These are phyloP conservation scores for Cutaneotrichosporon cyanovorans DNA, from an alignment of 1,284 basidiomycete genomes.

Conservation along the genomic window DNA sequence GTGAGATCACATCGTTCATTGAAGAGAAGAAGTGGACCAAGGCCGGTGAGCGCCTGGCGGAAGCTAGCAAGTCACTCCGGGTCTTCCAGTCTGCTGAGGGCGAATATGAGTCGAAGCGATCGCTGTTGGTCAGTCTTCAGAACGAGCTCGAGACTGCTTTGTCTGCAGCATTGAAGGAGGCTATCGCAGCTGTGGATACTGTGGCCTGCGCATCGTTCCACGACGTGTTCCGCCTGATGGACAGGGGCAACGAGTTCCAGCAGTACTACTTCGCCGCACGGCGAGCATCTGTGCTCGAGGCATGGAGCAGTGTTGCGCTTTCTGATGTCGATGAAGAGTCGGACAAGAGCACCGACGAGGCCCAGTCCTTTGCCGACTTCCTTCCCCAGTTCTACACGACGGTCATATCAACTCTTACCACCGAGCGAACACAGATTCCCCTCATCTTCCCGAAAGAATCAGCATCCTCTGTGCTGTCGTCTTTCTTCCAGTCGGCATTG, in stretches of 20 bases:
- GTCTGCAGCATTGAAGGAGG: conserved; percentile 73
- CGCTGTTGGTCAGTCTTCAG: conserved; percentile 78
- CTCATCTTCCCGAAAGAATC: conserved; percentile 59
- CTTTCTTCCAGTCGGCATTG: conserved; percentile 71
- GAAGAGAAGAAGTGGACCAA: conserved; percentile 60
- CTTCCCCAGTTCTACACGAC: conserved; percentile 56
- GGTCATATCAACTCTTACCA: conserved; percentile 57
- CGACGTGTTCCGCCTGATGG: conserved; percentile 77
- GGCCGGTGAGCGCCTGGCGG: conserved; percentile 77
- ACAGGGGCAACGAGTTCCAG: conserved; percentile 79
- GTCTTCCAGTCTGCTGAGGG: conserved; percentile 76
- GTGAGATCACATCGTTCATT: conserved; percentile 75
- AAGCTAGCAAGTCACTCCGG: conserved; percentile 75
- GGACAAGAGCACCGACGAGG: conserved; percentile 13
- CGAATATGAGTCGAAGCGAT: conserved; percentile 75
- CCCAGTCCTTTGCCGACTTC: conserved; percentile 55
- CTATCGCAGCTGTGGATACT: conserved; percentile 67
- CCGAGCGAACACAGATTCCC: conserved; percentile 65
- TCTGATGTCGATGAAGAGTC: conserved; percentile 2
- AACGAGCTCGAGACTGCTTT: conserved; percentile 87
- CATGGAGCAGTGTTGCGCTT: conserved; percentile 55
- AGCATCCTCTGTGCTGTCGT: conserved; percentile 62
- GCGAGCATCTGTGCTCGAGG: conserved; percentile 55
- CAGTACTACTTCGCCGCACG: conserved; percentile 86
- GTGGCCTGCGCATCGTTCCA: conserved; percentile 52